These are phyloP conservation scores for Neospermospora avenae DNA, from an alignment of 2,329 filamentous ascomycete genomes.

Conservation along the genomic window DNA sequence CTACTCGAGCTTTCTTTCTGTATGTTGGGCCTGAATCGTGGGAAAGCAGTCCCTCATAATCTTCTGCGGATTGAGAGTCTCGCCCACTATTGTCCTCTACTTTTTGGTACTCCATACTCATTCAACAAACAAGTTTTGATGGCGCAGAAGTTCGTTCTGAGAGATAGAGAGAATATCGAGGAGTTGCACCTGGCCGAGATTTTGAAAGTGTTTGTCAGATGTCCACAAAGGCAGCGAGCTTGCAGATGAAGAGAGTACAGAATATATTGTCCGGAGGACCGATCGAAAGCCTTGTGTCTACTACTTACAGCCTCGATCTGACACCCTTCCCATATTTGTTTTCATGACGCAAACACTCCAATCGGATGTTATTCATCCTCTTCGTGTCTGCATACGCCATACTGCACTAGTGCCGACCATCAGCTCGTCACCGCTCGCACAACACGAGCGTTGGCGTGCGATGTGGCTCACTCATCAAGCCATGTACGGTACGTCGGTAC, in stretches of 20 bases:
- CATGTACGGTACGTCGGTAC: no score
- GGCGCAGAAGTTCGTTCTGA: background rate
- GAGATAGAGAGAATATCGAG: background rate
- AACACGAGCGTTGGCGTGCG: background rate
- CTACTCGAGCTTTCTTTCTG: constrained; percentile 2
- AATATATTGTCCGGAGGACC: background rate
- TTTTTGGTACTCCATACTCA: constrained; percentile 17
- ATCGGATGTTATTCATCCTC: background rate
- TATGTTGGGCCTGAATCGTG: constrained; percentile 11
- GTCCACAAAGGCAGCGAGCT: background rate
- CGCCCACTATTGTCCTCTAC: constrained; percentile 21
- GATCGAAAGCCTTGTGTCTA: background rate
- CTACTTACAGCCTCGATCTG: constrained; percentile 2
- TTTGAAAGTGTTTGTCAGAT: background rate
- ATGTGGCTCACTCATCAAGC: background rate
- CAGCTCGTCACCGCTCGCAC: background rate
- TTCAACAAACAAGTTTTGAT: background rate
- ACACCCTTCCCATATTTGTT: background rate
- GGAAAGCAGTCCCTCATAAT: constrained; percentile 20
- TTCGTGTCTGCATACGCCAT: constrained; percentile 3
- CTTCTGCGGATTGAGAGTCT: constrained; percentile 17
- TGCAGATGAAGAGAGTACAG: background rate
- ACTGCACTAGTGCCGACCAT: background rate
- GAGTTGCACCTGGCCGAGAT: background rate
- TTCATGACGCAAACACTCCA: background rate